A percentile compares a stretch with the other conserved stretches of the same genome.
Evolutionary conservation across 2,329 filamentous ascomycete species (phyloP).

Genomic region (Cladorrhinum sp.): DNA sequence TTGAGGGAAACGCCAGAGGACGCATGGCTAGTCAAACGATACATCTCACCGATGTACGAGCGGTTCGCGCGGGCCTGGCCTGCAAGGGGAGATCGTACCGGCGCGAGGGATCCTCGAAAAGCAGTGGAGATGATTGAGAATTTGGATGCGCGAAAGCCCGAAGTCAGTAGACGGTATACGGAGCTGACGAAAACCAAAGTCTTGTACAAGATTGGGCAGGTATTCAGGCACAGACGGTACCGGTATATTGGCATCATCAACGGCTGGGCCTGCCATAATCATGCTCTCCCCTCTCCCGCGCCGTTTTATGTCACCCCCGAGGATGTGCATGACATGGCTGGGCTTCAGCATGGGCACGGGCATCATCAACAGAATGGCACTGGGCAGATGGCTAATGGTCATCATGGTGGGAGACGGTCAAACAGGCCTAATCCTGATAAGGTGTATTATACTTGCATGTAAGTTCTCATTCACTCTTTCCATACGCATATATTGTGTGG

Average conservation of each 20-base stretch:
- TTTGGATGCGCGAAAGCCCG: conserved; percentile 42
- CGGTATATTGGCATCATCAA: conserved; percentile 77
- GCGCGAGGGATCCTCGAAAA: conserved; percentile 37
- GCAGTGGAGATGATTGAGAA: conserved; percentile 42
- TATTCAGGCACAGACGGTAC: conserved; percentile 81
- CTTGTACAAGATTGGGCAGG: conserved; percentile 71
- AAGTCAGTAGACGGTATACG: conserved; percentile 33
- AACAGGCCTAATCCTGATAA: conserved; percentile 38
- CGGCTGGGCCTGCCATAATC: conserved; percentile 59
- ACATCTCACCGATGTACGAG: conserved; percentile 62
- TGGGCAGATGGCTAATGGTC: conserved; percentile 13
- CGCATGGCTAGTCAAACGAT: conserved; percentile 64
- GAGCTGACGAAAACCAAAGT: conserved; percentile 42
- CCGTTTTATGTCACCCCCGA: not conserved
- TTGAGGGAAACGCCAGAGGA: not conserved
- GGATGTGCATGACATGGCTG: not conserved
- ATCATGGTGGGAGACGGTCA: not conserved
- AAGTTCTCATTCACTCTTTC: conserved; percentile 46
- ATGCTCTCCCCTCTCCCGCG: not conserved
- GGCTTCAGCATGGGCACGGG: conserved; percentile 42
- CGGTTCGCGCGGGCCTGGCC: conserved; percentile 35
- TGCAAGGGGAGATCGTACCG: conserved; percentile 27
- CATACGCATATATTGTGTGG: conserved; percentile 17
- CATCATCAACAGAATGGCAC: too few species aligned
- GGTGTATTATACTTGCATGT: conserved; percentile 86